Evolutionary conservation across 768 basidiomycete genomes (phyloP), one percentile per base, ranked within the genome.

Genomic region (Chiua virens): DNA sequence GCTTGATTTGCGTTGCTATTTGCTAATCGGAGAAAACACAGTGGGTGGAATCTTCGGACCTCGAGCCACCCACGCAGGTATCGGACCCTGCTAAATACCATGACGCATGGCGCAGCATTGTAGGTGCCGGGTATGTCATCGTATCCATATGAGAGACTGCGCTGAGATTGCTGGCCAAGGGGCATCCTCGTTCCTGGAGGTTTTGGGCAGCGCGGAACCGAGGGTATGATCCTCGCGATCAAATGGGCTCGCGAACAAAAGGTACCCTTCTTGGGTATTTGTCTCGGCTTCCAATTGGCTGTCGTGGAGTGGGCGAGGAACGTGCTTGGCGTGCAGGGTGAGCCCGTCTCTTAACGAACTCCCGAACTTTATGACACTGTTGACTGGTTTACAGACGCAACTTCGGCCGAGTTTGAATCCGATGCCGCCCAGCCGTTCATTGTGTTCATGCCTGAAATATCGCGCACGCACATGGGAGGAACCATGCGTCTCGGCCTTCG

Each of bases 401-500:
- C 85, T 42, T 98, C 96, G 4, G 72, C 82, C 27, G 96, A 99
- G 70, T 89, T 98, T 59, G 71, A 78, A 36, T 64, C 80, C 4
- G 69, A 81, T 1, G 74, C 85, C 2, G 67, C 73, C n/a, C 74
- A 87, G 56, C 89, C 88, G 1, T 78, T 94, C 49, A 77, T 98
- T 70, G 79, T 98, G 59, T 98, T 95, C 80, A 99, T 99, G 97
- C 97, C 97, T 17, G 97, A 99, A 68, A 91, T 99, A 60, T 97
- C 93, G 11, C 89, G 87, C 66, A 98, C 95, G 13, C 94, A 98
- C 57, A 92, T 98, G 83, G 97, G 97, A 45, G 97, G 97, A 20
- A 99, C 96, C n/a, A 99, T 99, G 97, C 87, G 97, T 13, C 81
- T 98, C n/a, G 97, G 97, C 21, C 78, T 98, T 37, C 85, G 96